These are phyloP conservation scores for Pilobolus umbonatus DNA, from an alignment of 192 early-diverging fungal species.

Conservation along the genomic window DNA sequence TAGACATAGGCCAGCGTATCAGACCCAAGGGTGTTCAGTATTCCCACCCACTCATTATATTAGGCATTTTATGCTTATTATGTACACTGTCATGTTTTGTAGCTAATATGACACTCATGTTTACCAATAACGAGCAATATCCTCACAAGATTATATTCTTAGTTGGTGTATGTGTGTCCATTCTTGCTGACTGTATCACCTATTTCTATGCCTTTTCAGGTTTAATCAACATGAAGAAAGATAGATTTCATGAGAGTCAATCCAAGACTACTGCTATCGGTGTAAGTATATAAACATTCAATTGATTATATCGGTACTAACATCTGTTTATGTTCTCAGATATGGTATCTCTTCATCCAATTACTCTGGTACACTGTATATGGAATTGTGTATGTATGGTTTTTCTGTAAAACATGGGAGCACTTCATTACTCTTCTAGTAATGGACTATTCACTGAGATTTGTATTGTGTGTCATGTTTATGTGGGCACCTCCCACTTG, in stretches of 20 bases:
- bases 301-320: neutral
- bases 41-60: neutral
- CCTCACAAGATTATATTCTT: neutral
- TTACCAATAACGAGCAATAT: neutral
- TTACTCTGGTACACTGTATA: neutral
- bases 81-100: neutral
- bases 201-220: neutral
- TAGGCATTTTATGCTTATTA: neutral
- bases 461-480: slow-evolving; percentile 3
- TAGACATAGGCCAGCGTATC: neutral
- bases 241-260: neutral
- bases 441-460: neutral
- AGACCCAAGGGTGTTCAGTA: neutral
- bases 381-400: slow-evolving; percentile 1
- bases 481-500: neutral
- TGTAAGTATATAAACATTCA: neutral
- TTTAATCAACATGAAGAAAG: neutral
- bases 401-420: neutral
- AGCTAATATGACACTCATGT: neutral
- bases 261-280: neutral
- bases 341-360: neutral
- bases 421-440: neutral
- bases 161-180: neutral
- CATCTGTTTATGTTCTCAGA: too few relatives aligned
- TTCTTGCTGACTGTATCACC: neutral